Evolutionary conservation across 352 stramenopile genomes (phyloP), one percentile per base, ranked within the genome.

Genomic region (Elongisporangium anandrum): DNA sequence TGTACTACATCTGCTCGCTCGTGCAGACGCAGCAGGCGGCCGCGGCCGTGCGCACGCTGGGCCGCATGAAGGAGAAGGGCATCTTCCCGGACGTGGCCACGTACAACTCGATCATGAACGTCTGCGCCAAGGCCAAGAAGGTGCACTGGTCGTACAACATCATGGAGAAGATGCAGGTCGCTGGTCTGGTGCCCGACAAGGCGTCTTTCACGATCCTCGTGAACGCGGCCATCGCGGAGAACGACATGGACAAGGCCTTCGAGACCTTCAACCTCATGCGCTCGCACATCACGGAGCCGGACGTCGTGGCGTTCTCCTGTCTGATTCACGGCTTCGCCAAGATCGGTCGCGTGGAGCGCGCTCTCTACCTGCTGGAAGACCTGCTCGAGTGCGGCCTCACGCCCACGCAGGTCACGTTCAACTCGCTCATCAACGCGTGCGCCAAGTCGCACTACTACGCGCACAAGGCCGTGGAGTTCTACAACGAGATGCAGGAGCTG

Each of bases 221-320:
- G 78, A 79, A 90, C 53, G 68, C 84, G 7, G 79, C 84, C 15
- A 91, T 93, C 63, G 78, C 77, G 0, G 72, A 90, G 38, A 69
- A 72, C 60, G 79, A 93, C 39, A 34, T 93, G 12, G 84, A 93
- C 65, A 87, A 88, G 65, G 84, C 84, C 1, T 92, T 93, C 52
- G 76, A 93, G 70, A 93, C 84, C 49, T 93, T 93, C 68, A 77
- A 93, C 66, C 64, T 93, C 49, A 91, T 93, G 84, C 84, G 84
- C 12, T 75, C 84, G 50, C 78, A 88, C 52, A 73, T 91, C 21
- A 66, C 78, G 7, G 77, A 93, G 50, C 84, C 84, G 7, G 75
- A 87, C 59, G 77, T 85, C 49, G 75, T 91, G 24, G 75, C 81
- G 7, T 93, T 92, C 65, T 87, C 67, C 16, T 79, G 72, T 38